These are phyloP conservation scores for Aschersonia sp. DNA, from an alignment of 2,329 filamentous ascomycete genomes.

Conservation along the genomic window DNA sequence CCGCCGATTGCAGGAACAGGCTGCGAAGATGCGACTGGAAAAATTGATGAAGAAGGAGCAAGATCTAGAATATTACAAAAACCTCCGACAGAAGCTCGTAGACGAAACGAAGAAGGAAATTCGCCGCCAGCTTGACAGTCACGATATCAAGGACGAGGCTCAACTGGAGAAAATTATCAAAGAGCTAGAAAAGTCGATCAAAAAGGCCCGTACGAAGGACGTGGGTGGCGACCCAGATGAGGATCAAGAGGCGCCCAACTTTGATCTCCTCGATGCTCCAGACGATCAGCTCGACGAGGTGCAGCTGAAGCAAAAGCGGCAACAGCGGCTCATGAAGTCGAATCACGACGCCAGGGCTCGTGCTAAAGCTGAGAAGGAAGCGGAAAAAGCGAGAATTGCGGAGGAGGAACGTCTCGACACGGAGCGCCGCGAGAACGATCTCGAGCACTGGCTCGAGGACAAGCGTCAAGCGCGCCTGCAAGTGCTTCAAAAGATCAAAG, in stretches of 20 bases:
- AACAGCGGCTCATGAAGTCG: slow-evolving; percentile 84
- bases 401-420: slow-evolving; percentile 75
- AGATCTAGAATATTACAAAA: slow-evolving; percentile 85
- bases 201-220: slow-evolving; percentile 83
- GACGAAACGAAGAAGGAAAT: slow-evolving; percentile 84
- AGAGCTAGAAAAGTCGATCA: slow-evolving; percentile 81
- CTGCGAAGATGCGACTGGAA: slow-evolving; percentile 91
- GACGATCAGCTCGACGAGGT: slow-evolving; percentile 92
- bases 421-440: slow-evolving; percentile 68
- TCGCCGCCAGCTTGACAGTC: slow-evolving; percentile 69
- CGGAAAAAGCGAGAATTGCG: slow-evolving; percentile 69
- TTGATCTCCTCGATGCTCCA: slow-evolving; percentile 74
- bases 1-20: slow-evolving; percentile 81
- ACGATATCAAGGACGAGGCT: slow-evolving; percentile 83
- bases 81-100: slow-evolving; percentile 57
- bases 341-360: slow-evolving; percentile 85
- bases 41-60: slow-evolving; percentile 93
- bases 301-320: slow-evolving; percentile 77
- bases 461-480: slow-evolving; percentile 58
- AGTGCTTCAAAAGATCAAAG: slow-evolving; percentile 73
- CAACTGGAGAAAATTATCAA: slow-evolving; percentile 73
- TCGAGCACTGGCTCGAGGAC: slow-evolving; percentile 77
- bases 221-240: slow-evolving; percentile 70
- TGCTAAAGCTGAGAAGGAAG: slow-evolving; percentile 93
- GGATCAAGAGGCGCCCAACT: slow-evolving; percentile 69